Percentiles rank a stretch among this genome's conserved stretches.
phyloP scores from a whole-genome alignment of 768 basidiomycete species.

The Cubamyces lactineus region DNA sequence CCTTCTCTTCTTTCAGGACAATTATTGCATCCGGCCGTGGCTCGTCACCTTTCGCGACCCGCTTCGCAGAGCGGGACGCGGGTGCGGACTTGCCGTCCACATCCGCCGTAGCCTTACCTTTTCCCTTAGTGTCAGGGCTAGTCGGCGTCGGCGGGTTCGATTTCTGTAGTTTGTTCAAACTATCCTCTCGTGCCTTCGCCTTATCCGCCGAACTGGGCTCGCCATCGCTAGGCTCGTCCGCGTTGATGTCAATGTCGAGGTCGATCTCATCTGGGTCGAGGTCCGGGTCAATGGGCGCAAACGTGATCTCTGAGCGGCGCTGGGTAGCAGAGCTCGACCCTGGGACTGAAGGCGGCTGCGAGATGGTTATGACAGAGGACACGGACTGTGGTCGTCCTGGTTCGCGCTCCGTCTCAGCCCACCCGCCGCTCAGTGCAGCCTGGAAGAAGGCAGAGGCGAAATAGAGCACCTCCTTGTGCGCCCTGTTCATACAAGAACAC shows the following conservation, averaged over 20 bases:
- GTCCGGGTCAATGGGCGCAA: slow-evolving; percentile 60
- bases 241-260: slow-evolving; percentile 44
- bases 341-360: slow-evolving; percentile 67
- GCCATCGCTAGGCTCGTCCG: slow-evolving; percentile 33
- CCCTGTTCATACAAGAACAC: slow-evolving; percentile 49
- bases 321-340: slow-evolving; percentile 48
- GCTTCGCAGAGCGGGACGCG: slow-evolving; percentile 18
- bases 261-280: slow-evolving; percentile 48
- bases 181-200: slow-evolving; percentile 50
- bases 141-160: slow-evolving; percentile 18
- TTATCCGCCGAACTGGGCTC: slow-evolving; percentile 35
- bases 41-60: slow-evolving; percentile 17
- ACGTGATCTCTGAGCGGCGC: slow-evolving; percentile 57
- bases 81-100: slow-evolving; percentile 16
- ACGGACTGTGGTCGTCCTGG: slow-evolving; percentile 74
- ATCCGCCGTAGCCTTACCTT: slow-evolving; percentile 26
- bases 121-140: slow-evolving; percentile 4
- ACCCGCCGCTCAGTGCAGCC: slow-evolving; percentile 86
- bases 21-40: slow-evolving; percentile 78
- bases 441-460: slow-evolving; percentile 97
- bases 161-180: slow-evolving; percentile 64
- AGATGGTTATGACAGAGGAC: slow-evolving; percentile 84
- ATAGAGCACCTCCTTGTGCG: slow-evolving; percentile 88
- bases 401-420: slow-evolving; percentile 71
- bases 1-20: slow-evolving; percentile 87